These are phyloP conservation scores for Didymellaceae sp. DNA, from an alignment of 2,329 filamentous ascomycete species.

Conservation along the genomic window DNA sequence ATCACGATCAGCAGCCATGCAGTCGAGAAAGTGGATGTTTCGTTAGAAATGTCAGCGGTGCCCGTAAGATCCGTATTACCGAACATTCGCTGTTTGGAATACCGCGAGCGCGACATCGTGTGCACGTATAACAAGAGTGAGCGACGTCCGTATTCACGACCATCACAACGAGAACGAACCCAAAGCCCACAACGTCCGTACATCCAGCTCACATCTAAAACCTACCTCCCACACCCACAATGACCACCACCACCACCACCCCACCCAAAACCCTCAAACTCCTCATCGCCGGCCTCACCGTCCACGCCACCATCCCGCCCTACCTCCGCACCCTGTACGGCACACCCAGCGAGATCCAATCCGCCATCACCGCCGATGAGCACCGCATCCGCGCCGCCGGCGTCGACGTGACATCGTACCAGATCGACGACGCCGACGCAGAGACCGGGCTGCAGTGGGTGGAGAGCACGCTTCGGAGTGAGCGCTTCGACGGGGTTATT, in stretches of 20 bases:
- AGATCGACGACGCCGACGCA: background rate
- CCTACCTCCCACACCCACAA: background rate
- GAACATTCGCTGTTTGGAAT: background rate
- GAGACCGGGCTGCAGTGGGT: background rate
- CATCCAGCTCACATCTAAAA: background rate
- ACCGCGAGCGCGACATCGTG: background rate
- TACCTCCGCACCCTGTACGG: slow-evolving; percentile 2
- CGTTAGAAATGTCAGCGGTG: too few relatives aligned
- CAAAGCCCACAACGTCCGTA: too few relatives aligned
- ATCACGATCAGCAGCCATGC: too few relatives aligned
- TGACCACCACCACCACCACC: background rate
- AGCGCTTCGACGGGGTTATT: slow-evolving; percentile 3
- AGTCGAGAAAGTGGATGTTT: too few relatives aligned
- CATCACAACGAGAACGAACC: too few relatives aligned
- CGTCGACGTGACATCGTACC: background rate
- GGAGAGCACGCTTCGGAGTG: background rate
- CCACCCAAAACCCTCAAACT: background rate
- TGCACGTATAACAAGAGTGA: background rate
- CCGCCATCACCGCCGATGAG: slow-evolving; percentile 3
- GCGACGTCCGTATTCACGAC: too few relatives aligned
- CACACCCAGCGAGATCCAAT: slow-evolving; percentile 4
- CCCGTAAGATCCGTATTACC: background rate
- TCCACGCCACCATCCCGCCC: slow-evolving; percentile 1
- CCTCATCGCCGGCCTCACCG: background rate
- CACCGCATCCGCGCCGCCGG: slow-evolving; percentile 1